Conservation (phyloP, 1,284 basidiomycete genomes). For the Coriolopsis trogii region DNA sequence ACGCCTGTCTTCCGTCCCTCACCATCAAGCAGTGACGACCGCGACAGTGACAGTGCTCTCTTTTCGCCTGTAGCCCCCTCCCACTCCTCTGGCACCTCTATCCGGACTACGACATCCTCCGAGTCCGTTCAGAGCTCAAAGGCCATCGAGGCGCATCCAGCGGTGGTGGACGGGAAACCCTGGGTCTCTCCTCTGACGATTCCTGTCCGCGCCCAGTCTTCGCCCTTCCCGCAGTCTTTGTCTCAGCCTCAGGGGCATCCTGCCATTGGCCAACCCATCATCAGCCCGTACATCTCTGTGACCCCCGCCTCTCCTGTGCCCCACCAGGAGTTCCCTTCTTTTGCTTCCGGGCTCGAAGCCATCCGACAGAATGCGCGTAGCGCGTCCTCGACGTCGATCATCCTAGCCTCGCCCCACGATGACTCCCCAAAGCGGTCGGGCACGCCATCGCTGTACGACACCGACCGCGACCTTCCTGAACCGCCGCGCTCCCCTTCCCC, state of each 20-base stretch:
- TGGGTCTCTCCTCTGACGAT: constrained; percentile 9
- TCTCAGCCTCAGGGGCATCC: constrained; percentile 3
- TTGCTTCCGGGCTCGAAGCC: neutral
- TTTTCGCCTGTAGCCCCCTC: constrained; percentile 15
- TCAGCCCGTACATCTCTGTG: constrained; percentile 24
- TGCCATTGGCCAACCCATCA: constrained; percentile 13
- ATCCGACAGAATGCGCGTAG: constrained; percentile 4
- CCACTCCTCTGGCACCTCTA: constrained; percentile 3
- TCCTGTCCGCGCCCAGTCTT: constrained; percentile 11
- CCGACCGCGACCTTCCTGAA: too few species aligned
- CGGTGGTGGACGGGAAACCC: constrained; percentile 3
- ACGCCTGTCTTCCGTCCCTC: constrained; percentile 7
- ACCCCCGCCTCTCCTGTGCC: constrained; percentile 17
- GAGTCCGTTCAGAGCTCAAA: constrained; percentile 10
- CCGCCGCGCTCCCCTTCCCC: constrained; percentile 15
- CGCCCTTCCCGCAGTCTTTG: constrained; percentile 8
- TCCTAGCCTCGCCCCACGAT: constrained; percentile 7
- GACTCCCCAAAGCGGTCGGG: neutral
- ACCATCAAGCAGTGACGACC: constrained; percentile 18
- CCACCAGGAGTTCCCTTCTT: neutral
- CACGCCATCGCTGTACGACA: too few species aligned
- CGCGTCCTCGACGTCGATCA: constrained; percentile 16
- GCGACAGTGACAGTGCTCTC: constrained; percentile 16
- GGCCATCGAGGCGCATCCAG: constrained; percentile 5
- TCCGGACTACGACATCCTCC: constrained; percentile 7